phyloP scores from a whole-genome alignment of 345 rosid species.

The Erodium maritimum region DNA sequence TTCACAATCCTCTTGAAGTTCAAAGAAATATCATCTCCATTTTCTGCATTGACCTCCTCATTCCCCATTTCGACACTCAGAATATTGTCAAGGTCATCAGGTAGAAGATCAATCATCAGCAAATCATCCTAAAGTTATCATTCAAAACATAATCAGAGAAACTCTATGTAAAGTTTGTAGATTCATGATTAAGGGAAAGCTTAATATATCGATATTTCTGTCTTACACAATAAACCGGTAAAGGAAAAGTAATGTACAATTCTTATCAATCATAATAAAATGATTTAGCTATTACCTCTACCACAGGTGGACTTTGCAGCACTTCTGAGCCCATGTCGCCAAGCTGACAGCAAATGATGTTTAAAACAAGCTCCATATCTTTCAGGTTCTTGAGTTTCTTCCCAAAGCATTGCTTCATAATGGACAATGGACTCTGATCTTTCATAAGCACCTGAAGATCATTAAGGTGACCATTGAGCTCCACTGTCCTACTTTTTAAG shows the following conservation, averaged over 20 bases:
- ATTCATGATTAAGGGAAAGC: not conserved
- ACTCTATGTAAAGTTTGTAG: conserved; percentile 2
- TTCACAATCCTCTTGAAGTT: conserved; percentile 41
- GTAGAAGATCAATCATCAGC: conserved; percentile 19
- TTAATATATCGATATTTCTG: no score
- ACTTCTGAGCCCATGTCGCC: conserved; percentile 20
- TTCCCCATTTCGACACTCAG: conserved; percentile 23
- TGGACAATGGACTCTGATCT: conserved; percentile 39
- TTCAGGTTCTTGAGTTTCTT: conserved; percentile 41
- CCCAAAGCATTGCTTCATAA: conserved; percentile 38
- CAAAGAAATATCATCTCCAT: conserved; percentile 32
- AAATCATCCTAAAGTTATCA: conserved; percentile 33
- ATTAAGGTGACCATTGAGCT: conserved; percentile 37
- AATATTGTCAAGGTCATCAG: conserved; percentile 22
- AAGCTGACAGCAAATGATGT: conserved; percentile 23
- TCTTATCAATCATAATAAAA: not conserved
- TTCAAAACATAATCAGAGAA: conserved; percentile 10
- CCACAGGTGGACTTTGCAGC: conserved; percentile 17
- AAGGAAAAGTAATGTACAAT: not conserved
- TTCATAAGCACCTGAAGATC: conserved; percentile 43
- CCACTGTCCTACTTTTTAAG: conserved; percentile 39
- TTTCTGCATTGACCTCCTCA: conserved; percentile 20
- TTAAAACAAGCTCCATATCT: conserved; percentile 44
- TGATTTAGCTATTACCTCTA: conserved; percentile 33
- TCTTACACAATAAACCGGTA: no score